Evolutionary conservation across 140 eudicot genomes (phyloP).

Genomic region (Cichorium intybus): DNA sequence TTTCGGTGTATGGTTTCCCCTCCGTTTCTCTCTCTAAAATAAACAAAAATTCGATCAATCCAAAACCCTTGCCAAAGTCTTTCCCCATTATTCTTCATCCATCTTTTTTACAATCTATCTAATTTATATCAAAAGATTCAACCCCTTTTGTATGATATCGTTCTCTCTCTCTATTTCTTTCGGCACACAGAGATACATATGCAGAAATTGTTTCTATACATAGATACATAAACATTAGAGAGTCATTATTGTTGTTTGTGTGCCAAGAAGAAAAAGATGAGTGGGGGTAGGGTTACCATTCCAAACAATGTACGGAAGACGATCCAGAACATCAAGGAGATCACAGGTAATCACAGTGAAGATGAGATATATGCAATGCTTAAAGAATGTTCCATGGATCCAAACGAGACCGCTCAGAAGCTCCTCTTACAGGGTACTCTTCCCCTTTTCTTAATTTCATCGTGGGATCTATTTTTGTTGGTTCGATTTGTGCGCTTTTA

Average conservation of each 20-base stretch:
- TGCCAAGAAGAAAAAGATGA: constrained; percentile 46
- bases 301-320: constrained; percentile 56
- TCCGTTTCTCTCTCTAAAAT: constrained; percentile 14
- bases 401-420: constrained; percentile 74
- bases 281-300: constrained; percentile 66
- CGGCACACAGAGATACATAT: background rate
- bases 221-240: constrained; percentile 3
- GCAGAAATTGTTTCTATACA: background rate
- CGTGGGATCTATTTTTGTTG: constrained; percentile 14
- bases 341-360: constrained; percentile 67
- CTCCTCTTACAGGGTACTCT: constrained; percentile 61
- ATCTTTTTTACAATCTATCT: constrained; percentile 16
- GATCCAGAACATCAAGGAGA: constrained; percentile 91
- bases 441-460: background rate
- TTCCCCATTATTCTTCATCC: constrained; percentile 14
- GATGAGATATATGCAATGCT: constrained; percentile 84
- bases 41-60: constrained; percentile 32
- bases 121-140: constrained; percentile 8
- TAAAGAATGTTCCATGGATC: constrained; percentile 85
- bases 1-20: constrained; percentile 14
- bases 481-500: background rate
- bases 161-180: constrained; percentile 11
- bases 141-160: constrained; percentile 15
- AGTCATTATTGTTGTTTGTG: constrained; percentile 1
- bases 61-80: constrained; percentile 50